These are phyloP conservation scores for Kewa caespitosa DNA, from an alignment of 179 eudicot species.

Conservation along the genomic window DNA sequence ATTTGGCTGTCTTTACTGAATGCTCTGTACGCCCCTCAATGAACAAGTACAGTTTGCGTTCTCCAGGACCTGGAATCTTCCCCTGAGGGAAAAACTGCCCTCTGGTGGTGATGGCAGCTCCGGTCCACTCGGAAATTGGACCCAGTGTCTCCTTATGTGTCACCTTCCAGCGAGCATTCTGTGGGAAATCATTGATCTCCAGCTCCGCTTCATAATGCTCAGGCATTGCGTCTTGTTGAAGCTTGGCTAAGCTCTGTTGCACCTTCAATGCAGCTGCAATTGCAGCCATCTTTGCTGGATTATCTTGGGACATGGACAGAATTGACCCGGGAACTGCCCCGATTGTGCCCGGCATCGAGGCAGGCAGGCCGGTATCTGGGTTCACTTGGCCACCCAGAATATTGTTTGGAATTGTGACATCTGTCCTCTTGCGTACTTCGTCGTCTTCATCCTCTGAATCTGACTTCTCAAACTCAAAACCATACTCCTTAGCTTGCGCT, in stretches of 20 bases:
- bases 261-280: constrained; percentile 72
- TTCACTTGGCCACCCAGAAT: constrained; percentile 24
- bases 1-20: constrained; percentile 85
- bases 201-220: constrained; percentile 92
- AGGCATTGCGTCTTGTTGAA: constrained; percentile 84
- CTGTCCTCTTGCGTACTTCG: constrained; percentile 58
- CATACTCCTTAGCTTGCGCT: constrained; percentile 90
- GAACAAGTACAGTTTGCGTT: constrained; percentile 79
- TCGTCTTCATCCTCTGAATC: constrained; percentile 92
- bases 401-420: constrained; percentile 25
- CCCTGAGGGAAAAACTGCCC: constrained; percentile 80
- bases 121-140: constrained; percentile 89
- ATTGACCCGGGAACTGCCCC: constrained; percentile 29
- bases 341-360: constrained; percentile 25
- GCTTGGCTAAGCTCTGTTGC: constrained; percentile 77
- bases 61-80: constrained; percentile 67
- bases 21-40: constrained; percentile 91
- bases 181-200: constrained; percentile 95
- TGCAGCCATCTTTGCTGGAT: constrained; percentile 64
- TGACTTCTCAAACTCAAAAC: constrained; percentile 83
- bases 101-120: constrained; percentile 93
- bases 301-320: constrained; percentile 39
- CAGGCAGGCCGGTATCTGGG: constrained; percentile 41
- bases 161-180: constrained; percentile 94
- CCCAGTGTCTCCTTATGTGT: constrained; percentile 94